Evolutionary conservation across 441 rosid genomes (phyloP).

Genomic region (Aleurites moluccanus): DNA sequence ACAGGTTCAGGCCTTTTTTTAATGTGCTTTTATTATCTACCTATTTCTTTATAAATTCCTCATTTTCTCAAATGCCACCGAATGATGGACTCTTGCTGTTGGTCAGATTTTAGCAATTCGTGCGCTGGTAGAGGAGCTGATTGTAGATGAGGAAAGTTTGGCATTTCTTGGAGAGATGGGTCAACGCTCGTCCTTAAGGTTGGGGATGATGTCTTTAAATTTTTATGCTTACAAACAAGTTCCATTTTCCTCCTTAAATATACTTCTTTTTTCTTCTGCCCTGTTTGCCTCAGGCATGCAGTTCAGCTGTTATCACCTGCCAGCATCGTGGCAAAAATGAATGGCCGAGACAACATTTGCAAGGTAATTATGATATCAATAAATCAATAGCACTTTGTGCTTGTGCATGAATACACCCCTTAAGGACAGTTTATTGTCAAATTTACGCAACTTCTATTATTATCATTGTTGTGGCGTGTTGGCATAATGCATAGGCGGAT

Average conservation of each 20-base stretch:
- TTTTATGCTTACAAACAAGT: conserved; percentile 2
- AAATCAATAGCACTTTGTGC: not conserved
- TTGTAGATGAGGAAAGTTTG: conserved; percentile 82
- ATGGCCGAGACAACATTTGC: conserved; percentile 80
- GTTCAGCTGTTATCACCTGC: conserved; percentile 93
- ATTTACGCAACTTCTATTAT: no score
- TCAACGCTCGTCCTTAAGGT: conserved; percentile 78
- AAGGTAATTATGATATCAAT: conserved; percentile 45
- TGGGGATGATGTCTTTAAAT: not conserved
- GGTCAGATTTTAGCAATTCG: conserved; percentile 89
- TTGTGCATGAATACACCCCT: not conserved
- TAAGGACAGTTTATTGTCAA: not conserved
- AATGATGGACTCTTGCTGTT: conserved; percentile 17
- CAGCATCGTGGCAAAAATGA: conserved; percentile 84
- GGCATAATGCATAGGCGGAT: conserved; percentile 55
- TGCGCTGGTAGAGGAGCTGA: conserved; percentile 86
- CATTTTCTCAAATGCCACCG: not conserved
- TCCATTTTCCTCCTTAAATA: not conserved
- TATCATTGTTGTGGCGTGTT: not conserved
- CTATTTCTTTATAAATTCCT: not conserved
- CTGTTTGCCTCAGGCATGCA: conserved; percentile 70
- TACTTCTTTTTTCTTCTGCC: not conserved
- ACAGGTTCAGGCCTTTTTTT: conserved; percentile 51
- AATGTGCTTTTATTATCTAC: not conserved
- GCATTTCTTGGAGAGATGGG: conserved; percentile 87